Evolutionary conservation across 129 eudicot species (phyloP).

Genomic region (Lactuca saligna): DNA sequence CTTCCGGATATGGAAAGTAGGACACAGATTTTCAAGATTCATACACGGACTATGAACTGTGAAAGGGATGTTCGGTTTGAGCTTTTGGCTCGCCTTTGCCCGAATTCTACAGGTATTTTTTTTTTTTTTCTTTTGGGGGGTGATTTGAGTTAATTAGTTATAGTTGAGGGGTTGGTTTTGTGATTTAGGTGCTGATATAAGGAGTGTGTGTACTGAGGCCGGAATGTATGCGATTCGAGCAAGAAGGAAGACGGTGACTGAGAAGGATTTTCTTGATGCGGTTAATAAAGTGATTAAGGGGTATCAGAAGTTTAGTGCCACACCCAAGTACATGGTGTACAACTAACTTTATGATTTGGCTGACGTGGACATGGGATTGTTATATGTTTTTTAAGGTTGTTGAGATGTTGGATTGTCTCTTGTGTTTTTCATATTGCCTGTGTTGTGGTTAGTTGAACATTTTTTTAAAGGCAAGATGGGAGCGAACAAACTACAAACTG

Average conservation of each 20-base stretch:
- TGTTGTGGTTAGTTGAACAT: no score
- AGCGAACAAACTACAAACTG: no score
- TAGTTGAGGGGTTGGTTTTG: not conserved
- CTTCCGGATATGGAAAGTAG: slow-evolving; percentile 94
- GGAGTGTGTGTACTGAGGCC: slow-evolving; percentile 97
- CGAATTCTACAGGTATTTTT: slow-evolving; percentile 83
- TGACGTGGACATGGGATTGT: no score
- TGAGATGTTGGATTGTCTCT: no score
- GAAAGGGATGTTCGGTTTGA: slow-evolving; percentile 95
- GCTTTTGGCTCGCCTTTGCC: slow-evolving; percentile 97
- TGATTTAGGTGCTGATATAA: slow-evolving; percentile 79
- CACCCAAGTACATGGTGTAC: slow-evolving; percentile 95
- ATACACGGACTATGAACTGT: slow-evolving; percentile 95
- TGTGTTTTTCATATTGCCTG: no score
- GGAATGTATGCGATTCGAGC: slow-evolving; percentile 98
- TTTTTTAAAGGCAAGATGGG: no score
- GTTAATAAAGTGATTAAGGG: slow-evolving; percentile 97
- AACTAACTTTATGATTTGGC: slow-evolving; percentile 36
- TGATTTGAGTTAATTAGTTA: not conserved
- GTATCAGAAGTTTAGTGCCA: slow-evolving; percentile 95
- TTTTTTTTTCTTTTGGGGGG: not conserved
- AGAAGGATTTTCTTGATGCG: slow-evolving; percentile 92
- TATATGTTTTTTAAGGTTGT: no score
- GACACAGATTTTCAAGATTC: slow-evolving; percentile 93
- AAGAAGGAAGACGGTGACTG: slow-evolving; percentile 86